These are phyloP conservation scores for Drechslerella stenobrocha DNA, from an alignment of 2,329 filamentous ascomycete species.

Conservation along the genomic window DNA sequence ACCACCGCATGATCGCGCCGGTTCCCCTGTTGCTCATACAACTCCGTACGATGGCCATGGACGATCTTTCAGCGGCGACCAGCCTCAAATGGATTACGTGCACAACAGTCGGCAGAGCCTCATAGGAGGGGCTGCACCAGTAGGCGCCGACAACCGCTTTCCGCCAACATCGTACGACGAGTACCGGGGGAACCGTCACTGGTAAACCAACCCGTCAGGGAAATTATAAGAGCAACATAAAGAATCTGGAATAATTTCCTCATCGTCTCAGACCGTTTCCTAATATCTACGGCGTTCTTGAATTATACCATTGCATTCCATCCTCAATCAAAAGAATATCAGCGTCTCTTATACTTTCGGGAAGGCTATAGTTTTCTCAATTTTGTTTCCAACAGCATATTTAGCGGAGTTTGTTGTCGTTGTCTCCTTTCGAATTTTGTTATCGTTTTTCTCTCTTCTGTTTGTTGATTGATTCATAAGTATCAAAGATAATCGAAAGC, in stretches of 20 bases:
- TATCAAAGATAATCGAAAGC: slow-evolving; percentile 14
- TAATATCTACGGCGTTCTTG: slow-evolving; percentile 9
- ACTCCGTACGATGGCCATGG: slow-evolving; percentile 14
- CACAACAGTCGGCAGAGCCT: slow-evolving; percentile 42
- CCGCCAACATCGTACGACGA: slow-evolving; percentile 43
- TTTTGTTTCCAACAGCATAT: slow-evolving; percentile 40
- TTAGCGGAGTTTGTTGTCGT: slow-evolving; percentile 40
- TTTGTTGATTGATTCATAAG: slow-evolving; percentile 7
- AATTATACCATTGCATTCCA: background rate
- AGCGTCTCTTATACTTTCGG: background rate
- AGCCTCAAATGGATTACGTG: slow-evolving; percentile 16
- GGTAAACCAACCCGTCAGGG: no score
- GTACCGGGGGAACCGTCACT: slow-evolving; percentile 27
- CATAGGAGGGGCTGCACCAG: slow-evolving; percentile 31
- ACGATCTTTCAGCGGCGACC: slow-evolving; percentile 38
- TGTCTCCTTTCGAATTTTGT: background rate
- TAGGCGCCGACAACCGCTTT: slow-evolving; percentile 33
- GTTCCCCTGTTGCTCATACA: slow-evolving; percentile 31
- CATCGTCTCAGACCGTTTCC: slow-evolving; percentile 8
- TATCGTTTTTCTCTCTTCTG: slow-evolving; percentile 6
- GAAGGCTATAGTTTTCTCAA: slow-evolving; percentile 5
- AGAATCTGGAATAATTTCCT: background rate
- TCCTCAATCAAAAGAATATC: background rate
- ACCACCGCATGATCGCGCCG: slow-evolving; percentile 44
- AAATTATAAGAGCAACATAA: background rate